Base-by-base conservation (phyloP, 2,329 filamentous ascomycete genomes). In the Talaromyces amestolkiae region DNA sequence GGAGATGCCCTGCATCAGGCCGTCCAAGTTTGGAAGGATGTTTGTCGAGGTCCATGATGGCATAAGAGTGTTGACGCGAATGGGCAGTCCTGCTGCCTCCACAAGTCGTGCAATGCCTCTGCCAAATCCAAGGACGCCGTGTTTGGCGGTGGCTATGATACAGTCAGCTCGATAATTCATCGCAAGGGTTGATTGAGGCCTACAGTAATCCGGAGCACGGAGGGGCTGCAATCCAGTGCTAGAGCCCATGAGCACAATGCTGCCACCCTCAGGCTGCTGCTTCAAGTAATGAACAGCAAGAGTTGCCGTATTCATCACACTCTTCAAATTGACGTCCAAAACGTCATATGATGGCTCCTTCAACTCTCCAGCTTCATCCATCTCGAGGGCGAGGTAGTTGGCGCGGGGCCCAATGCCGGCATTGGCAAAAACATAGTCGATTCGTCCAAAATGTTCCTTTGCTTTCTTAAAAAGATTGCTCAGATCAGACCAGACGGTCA, bases 31-130 rank as follows among this genome's bases (percentile, higher is more conserved):
- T 0, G 83, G 80, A 1, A 86, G 72, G 0, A 86, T 77, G 13
- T 76, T 79, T 17, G 83, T 84, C 3, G 78, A 74, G 0, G 86
- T 87, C 85, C 85, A 87, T 35, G 78, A 82, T 1, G 86, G 85
- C 1, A 83, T 80, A 22, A 88, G 74, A 6, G 78, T 81, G 75
- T 88, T 88, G 60, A 88, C 71, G 15, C 86, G 82, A 51, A 88
- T 81, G 33, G 63, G 63, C 9, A 65, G 56, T 31, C 43, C 43
- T 1, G 83, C 81, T 1, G 83, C 66, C 51, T 66, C 58, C 22
- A 85, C 68, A 3, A 80, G 72, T 2, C 75, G 73, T 1, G 79
- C 72, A 10, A 85, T 73, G 3, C 82, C 81, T 33, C 85, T 80
- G 24, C 84, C 78, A 63, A 85, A 81, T 2, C 86, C 85, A 0